phyloP scores from a whole-genome alignment of 192 early-diverging fungal species.

The Chytriomyces sp. region DNA sequence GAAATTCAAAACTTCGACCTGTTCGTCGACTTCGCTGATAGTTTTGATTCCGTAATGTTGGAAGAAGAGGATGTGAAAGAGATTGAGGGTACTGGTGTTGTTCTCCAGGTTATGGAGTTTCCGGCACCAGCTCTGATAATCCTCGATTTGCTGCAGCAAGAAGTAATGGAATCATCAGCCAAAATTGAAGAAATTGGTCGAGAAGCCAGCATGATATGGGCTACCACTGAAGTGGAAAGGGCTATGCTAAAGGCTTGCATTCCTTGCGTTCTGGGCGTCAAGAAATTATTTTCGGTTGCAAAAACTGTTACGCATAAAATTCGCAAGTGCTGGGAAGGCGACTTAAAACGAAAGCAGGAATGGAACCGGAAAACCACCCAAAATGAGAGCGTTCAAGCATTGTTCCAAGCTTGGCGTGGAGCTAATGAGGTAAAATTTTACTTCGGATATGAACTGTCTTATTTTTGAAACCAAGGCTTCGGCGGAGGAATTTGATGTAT shows the following conservation, averaged over 20 bases:
- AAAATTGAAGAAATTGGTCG: conserved; percentile 42
- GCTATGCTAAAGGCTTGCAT: conserved; percentile 53
- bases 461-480: background rate
- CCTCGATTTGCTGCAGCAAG: conserved; percentile 29
- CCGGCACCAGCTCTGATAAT: conserved; percentile 37
- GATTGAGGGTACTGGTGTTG: conserved; percentile 31
- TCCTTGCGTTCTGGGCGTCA: conserved; percentile 53
- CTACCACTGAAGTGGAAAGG: conserved; percentile 39
- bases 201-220: conserved; percentile 46
- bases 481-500: conserved; percentile 3
- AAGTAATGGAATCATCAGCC: conserved; percentile 39
- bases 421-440: background rate
- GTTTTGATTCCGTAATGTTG: conserved; percentile 32
- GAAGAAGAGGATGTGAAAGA: conserved; percentile 34
- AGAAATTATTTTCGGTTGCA: conserved; percentile 47
- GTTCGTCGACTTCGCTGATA: conserved; percentile 45
- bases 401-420: conserved; percentile 50
- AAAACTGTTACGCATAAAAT: conserved; percentile 41
- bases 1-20: conserved; percentile 46
- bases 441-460: background rate
- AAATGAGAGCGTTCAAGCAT: conserved; percentile 50
- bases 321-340: conserved; percentile 34
- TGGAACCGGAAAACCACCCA: conserved; percentile 44
- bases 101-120: conserved; percentile 16
- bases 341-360: conserved; percentile 39